Evolutionary conservation across 2,329 filamentous ascomycete genomes (phyloP), one percentile per base, ranked within the genome.

Genomic region (Ophiostoma sp.): DNA sequence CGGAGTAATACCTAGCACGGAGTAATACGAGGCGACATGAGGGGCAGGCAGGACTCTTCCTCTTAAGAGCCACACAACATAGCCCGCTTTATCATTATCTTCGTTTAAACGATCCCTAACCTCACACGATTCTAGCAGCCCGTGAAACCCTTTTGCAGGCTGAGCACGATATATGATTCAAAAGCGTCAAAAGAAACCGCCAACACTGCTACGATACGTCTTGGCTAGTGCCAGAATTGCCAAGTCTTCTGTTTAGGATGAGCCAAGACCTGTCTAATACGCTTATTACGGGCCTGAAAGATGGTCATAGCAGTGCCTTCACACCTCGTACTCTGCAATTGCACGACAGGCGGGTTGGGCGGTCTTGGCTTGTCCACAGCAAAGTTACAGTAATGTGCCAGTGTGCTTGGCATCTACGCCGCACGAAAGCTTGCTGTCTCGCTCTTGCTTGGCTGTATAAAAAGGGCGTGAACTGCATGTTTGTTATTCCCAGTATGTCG

Each of bases 351-450:
- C 48, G 23, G 52, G 2, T 57, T 17, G 52, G 23, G 52, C 7
- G n/a, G 52, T 57, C 52, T 57, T 57, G 52, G 52, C 52, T 27
- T 57, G 52, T 57, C 52, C 52, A 57, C 52, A 54, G n/a, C 23
- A 23, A 57, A 27, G 52, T 57, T 27, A 57, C 52, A 57, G 52
- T 57, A 57, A 27, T 57, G 52, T 57, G 23, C 52, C 52, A 57
- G 52, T 27, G 10, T 57, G 52, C 52, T 57, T 57, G 52, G 52
- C 52, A 27, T 27, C 52, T 57, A 27, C 52, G 27, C 52, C 52
- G 52, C 15, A 57, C 52, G 11, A 27, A 27, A 57, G 52, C 52
- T 27, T 13, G 52, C 52, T 31, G 52, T 57, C 52, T 57, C 23
- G 17, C 11, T 27, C 52, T 23, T 27, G 52, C 23, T 54, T 27